Base-by-base conservation (phyloP, 2,329 filamentous ascomycete genomes). In the Anisogramma anomala region DNA sequence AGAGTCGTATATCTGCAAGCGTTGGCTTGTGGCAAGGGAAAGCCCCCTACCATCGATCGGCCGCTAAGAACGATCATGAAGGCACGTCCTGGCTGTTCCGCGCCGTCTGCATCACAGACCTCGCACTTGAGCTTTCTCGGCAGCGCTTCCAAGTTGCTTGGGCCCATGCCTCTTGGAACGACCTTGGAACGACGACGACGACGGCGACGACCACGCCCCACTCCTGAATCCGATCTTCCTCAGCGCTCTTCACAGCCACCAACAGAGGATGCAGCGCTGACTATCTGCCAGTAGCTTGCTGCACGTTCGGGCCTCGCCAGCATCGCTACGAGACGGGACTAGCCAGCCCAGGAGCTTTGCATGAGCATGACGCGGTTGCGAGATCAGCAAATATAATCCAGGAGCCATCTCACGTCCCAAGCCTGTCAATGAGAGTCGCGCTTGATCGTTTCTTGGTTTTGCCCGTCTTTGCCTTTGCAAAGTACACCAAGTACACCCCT, bases 91-190 rank as follows among this genome's bases (percentile, higher is more conserved):
- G 36, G 33, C 23, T 22, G 20, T 33, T 36, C 10, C 17, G 30
- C 36, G 35, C 36, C 34, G 36, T 33, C 20, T 30, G 25, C 36
- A 19, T 32, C 39, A 46, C 43, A 46, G 39, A 46, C 40, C 20
- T 31, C 39, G 18, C 22, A 25, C 36, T 46, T 39, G 27, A 33
- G 19, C 22, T 17, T 42, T 36, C 40, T 43, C 27, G 33, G 39
- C 22, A 33, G 40, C 40, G 43, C 36, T 36, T 38, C 22, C 25
- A 28, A n/a, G n/a, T n/a, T n/a, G 19, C 28, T 36, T 32, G 39
- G 33, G 31, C 40, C n/a, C n/a, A n/a, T 38, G 40, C 11, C 25
- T 33, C 39, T 39, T 25, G 25, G 39, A 22, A 28, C 9, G 20
- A n/a, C n/a, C n/a, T n/a, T n/a, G n/a, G n/a, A n/a, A n/a, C n/a